Evolutionary conservation across 139 green algal species (phyloP).

Genomic region (Coccomyxa sp.): DNA sequence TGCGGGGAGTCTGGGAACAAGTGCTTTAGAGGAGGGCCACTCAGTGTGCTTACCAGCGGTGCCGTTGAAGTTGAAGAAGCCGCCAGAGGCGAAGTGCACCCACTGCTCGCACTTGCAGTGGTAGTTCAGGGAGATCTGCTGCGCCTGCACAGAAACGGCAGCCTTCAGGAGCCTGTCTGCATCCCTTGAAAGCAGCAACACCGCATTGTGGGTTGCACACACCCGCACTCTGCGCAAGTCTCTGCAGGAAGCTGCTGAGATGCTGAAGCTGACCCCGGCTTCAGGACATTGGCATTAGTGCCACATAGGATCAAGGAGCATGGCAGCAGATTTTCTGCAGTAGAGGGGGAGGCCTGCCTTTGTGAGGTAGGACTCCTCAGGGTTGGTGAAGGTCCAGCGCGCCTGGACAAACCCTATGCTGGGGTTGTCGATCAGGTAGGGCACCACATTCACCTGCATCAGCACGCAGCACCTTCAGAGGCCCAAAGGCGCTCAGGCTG

Average conservation of each 20-base stretch:
- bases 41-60: constrained; percentile 67
- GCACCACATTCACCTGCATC: constrained; percentile 22
- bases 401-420: constrained; percentile 65
- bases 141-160: constrained; percentile 15
- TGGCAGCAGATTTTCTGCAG: background rate
- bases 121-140: constrained; percentile 76
- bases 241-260: too few species aligned
- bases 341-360: constrained; percentile 30
- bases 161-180: background rate
- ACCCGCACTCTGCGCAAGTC: too few species aligned
- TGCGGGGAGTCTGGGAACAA: background rate
- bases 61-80: constrained; percentile 89
- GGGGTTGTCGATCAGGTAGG: constrained; percentile 44
- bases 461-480: too few species aligned
- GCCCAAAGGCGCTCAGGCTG: too few species aligned
- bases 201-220: too few species aligned
- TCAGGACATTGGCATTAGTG: too few species aligned
- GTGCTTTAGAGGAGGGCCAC: too few species aligned
- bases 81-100: constrained; percentile 46
- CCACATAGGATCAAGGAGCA: too few species aligned
- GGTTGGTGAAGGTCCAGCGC: constrained; percentile 77
- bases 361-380: constrained; percentile 73
- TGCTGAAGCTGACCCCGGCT: too few species aligned
- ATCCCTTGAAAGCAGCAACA: background rate
- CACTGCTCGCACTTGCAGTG: constrained; percentile 83